A percentile compares a stretch with the other conserved stretches of the same genome.
Conservation (phyloP, 768 basidiomycete species). For the Termitomyces sp. region DNA sequence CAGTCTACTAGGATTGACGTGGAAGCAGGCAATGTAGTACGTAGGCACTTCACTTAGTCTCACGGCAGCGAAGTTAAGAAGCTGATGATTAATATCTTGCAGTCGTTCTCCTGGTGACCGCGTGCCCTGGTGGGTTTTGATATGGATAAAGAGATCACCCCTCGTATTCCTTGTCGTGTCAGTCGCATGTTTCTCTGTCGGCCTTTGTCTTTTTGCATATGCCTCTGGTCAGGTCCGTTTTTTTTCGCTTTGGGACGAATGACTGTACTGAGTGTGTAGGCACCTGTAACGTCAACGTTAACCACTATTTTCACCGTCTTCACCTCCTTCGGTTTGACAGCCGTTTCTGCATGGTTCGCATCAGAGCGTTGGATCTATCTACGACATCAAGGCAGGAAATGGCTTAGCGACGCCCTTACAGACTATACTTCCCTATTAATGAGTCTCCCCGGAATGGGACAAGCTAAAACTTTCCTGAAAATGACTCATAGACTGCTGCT, state of each 20-base stretch:
- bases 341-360: slow-evolving; percentile 71
- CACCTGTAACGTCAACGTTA: slow-evolving; percentile 54
- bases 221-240: slow-evolving; percentile 57
- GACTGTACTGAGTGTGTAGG: slow-evolving; percentile 27
- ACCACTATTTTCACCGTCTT: slow-evolving; percentile 74
- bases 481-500: slow-evolving; percentile 13
- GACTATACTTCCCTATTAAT: slow-evolving; percentile 36
- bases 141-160: slow-evolving; percentile 84
- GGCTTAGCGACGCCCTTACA: slow-evolving; percentile 56
- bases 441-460: slow-evolving; percentile 21
- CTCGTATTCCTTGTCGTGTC: slow-evolving; percentile 80
- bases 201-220: slow-evolving; percentile 72
- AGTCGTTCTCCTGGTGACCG: slow-evolving; percentile 73
- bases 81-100: slow-evolving; percentile 5
- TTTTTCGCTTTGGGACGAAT: not conserved
- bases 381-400: slow-evolving; percentile 59
- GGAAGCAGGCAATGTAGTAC: slow-evolving; percentile 82
- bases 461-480: slow-evolving; percentile 9
- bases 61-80: not conserved
- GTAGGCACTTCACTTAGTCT: slow-evolving; percentile 20
- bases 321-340: slow-evolving; percentile 64
- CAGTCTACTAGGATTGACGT: slow-evolving; percentile 68
- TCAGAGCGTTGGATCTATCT: slow-evolving; percentile 63
- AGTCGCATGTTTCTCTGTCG: slow-evolving; percentile 77
- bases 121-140: slow-evolving; percentile 78